Evolutionary conservation across 345 rosid genomes (phyloP).

Genomic region (Salix brachista): DNA sequence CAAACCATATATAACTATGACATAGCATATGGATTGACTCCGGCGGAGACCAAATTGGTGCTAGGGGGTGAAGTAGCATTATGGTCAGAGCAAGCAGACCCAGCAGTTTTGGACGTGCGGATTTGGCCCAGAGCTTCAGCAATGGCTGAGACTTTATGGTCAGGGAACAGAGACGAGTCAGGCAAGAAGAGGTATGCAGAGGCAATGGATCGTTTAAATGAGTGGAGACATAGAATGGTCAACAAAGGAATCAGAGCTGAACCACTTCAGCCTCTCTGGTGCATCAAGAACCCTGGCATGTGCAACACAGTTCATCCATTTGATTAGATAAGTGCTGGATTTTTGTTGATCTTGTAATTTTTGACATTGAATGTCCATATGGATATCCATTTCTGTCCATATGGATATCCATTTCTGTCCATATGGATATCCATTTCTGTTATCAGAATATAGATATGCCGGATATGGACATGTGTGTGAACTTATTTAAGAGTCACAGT

Average conservation of each 20-base stretch:
- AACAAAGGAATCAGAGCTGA: constrained; percentile 72
- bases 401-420: background rate
- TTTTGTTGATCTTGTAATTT: background rate
- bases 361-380: background rate
- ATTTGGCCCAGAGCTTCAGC: constrained; percentile 87
- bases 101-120: constrained; percentile 55
- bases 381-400: background rate
- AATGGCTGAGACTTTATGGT: constrained; percentile 80
- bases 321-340: background rate
- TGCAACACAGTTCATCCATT: constrained; percentile 52
- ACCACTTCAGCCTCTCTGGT: constrained; percentile 90
- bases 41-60: constrained; percentile 67
- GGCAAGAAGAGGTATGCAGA: constrained; percentile 64
- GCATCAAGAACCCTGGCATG: constrained; percentile 73
- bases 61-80: constrained; percentile 86
- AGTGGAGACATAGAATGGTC: constrained; percentile 89
- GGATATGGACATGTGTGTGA: background rate
- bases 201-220: constrained; percentile 66
- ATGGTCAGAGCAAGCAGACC: constrained; percentile 93
- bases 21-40: constrained; percentile 55
- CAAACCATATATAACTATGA: constrained; percentile 79
- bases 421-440: background rate
- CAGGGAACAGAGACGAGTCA: constrained; percentile 64
- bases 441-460: background rate
- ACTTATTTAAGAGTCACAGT: background rate